Percentiles rank a stretch among this genome's conserved stretches.
Evolutionary conservation across 176 grass and related monocot species (phyloP).

Genomic region (maize (Zea mays)): DNA sequence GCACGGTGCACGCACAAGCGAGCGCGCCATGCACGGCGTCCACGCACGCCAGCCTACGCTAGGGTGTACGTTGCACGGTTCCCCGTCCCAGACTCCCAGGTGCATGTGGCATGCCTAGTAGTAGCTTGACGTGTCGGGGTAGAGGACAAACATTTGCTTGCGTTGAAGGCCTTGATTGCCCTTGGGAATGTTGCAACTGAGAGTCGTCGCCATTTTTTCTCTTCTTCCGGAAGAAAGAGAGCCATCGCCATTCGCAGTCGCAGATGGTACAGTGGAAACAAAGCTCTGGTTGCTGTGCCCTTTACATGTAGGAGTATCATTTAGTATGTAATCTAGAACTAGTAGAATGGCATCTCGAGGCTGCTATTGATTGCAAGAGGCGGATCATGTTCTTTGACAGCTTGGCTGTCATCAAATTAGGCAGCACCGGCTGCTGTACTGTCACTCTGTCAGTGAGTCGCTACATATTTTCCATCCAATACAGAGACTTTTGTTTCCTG

Average conservation of each 20-base stretch:
- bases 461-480: no score
- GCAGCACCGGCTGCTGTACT: no score
- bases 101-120: background rate
- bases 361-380: background rate
- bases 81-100: background rate
- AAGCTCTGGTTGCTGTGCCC: no score
- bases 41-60: conserved; percentile 19
- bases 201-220: background rate
- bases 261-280: background rate
- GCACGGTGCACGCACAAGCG: conserved; percentile 40
- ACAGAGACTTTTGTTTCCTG: no score
- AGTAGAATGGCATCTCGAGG: background rate
- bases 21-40: background rate
- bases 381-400: background rate
- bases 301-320: no score
- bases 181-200: conserved; percentile 3
- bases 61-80: background rate
- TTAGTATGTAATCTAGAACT: no score
- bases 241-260: background rate
- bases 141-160: conserved; percentile 28
- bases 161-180: conserved; percentile 21
- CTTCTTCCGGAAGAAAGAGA: no score
- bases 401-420: background rate
- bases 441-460: no score
- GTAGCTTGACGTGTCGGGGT: background rate